Conservation (phyloP, 768 basidiomycete species). For the Boletus rubroflammeus region DNA sequence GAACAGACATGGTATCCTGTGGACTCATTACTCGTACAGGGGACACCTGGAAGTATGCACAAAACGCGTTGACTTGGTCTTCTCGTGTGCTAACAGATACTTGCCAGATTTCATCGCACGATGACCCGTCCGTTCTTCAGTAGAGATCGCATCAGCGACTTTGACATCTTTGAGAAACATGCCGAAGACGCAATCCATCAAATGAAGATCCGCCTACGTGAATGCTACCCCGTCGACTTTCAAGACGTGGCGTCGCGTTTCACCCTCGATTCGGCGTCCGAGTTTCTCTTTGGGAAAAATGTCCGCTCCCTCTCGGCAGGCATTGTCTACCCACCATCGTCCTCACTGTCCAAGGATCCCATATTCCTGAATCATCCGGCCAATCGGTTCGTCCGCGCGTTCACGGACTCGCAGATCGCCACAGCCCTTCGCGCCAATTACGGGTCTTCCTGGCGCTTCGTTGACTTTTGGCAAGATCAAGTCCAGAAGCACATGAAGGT, state of each 20-base stretch:
- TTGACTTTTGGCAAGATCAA: constrained; percentile 42
- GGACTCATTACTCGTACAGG: constrained; percentile 12
- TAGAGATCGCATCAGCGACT: constrained; percentile 38
- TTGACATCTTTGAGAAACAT: constrained; percentile 39
- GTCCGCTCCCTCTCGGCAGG: constrained; percentile 37
- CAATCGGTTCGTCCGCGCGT: constrained; percentile 39
- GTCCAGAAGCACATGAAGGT: constrained; percentile 37
- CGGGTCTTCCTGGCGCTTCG: constrained; percentile 43
- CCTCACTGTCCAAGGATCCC: constrained; percentile 20
- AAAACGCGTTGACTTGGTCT: background rate
- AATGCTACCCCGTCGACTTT: constrained; percentile 41
- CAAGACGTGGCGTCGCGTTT: constrained; percentile 44
- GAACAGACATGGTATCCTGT: background rate
- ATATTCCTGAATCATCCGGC: constrained; percentile 28
- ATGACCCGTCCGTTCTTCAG: constrained; percentile 44
- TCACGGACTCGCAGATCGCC: constrained; percentile 35
- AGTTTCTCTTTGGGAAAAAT: constrained; percentile 49
- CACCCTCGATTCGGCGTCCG: constrained; percentile 56
- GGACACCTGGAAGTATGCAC: constrained; percentile 39
- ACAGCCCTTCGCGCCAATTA: constrained; percentile 33
- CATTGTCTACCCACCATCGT: constrained; percentile 32
- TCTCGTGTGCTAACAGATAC: background rate
- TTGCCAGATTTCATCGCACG: constrained; percentile 36
- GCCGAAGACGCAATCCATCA: constrained; percentile 32
- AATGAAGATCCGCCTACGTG: constrained; percentile 30